A percentile compares a stretch with the other conserved stretches of the same genome.
Conservation (phyloP, 2,329 filamentous ascomycete species). For the Alternaria alternata region DNA sequence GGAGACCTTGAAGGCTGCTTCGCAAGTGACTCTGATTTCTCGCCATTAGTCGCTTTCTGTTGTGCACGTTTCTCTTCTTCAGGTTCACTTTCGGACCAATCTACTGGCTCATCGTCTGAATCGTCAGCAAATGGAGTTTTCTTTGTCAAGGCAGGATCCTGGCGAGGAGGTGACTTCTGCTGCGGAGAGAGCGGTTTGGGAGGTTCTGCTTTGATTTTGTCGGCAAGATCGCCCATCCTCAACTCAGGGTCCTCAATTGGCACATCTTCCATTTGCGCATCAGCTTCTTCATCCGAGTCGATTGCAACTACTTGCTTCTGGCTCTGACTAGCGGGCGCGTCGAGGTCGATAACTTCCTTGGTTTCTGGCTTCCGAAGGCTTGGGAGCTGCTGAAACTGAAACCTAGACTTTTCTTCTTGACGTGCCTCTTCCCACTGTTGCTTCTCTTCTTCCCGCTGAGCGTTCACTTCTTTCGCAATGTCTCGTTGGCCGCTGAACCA, state of each 20-base stretch:
- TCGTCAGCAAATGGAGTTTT: slow-evolving; percentile 38
- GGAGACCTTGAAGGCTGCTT: slow-evolving; percentile 46
- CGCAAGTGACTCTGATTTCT: slow-evolving; percentile 40
- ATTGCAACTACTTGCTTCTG: slow-evolving; percentile 67
- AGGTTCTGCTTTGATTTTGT: slow-evolving; percentile 54
- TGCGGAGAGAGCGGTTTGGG: slow-evolving; percentile 39
- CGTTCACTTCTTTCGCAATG: slow-evolving; percentile 63
- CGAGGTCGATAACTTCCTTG: slow-evolving; percentile 57
- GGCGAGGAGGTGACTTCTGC: slow-evolving; percentile 29
- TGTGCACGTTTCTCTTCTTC: slow-evolving; percentile 30
- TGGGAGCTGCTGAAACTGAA: slow-evolving; percentile 70
- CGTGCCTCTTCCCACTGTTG: slow-evolving; percentile 64
- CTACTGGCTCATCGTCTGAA: slow-evolving; percentile 52
- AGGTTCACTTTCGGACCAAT: slow-evolving; percentile 64
- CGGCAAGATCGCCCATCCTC: slow-evolving; percentile 56
- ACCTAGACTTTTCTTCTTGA: slow-evolving; percentile 63
- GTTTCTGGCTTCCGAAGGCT: slow-evolving; percentile 65
- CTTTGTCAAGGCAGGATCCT: slow-evolving; percentile 26
- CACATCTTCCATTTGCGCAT: slow-evolving; percentile 45
- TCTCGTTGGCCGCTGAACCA: slow-evolving; percentile 72
- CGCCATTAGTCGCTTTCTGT: background rate
- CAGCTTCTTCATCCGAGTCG: slow-evolving; percentile 66
- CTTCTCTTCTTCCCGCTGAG: slow-evolving; percentile 54
- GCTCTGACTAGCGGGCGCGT: slow-evolving; percentile 53
- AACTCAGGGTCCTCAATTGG: slow-evolving; percentile 39